Base-by-base conservation (phyloP, 2,329 filamentous ascomycete genomes). In the Zymoseptoria ardabiliae region DNA sequence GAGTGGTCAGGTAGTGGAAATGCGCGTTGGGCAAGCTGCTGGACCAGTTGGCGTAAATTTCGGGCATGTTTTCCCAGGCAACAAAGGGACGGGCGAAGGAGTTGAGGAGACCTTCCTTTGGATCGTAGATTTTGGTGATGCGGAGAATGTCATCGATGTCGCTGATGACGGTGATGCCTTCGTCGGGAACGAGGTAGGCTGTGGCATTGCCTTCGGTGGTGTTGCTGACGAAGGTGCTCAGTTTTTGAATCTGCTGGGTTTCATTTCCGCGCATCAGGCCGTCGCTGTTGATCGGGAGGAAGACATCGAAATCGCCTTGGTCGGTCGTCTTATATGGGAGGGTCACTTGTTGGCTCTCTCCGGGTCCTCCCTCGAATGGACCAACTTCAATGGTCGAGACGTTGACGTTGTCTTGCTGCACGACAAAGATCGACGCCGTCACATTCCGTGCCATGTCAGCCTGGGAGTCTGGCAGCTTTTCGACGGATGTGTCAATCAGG, bases 1-100 rank as follows among this genome's bases (percentile, higher is more conserved):
- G 90, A 0, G 89, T 92, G 0, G 89, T 92, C 20, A 92, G 79
- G 74, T 92, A 92, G 75, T 91, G 88, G 77, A 91, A 92, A 71
- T 91, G 89, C 62, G 86, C 79, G 68, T 89, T 81, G 0, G 83
- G 81, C 13, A 90, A 77, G 21, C 79, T 82, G n/a, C 75, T 75
- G 1, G 82, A 85, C 88, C 88, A 91, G 69, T 90, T 89, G 64
- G 85, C 83, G 71, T 90, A 92, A 65, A 91, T 86, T 2, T 85
- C 79, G 0, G 88, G 88, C 89, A 92, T 92, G 73, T 91, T 87
- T 78, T 87, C 79, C 89, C 89, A 92, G 0, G 83, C 79, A 0
- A 79, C 81, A 70, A 89, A 92, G 0, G 86, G 79, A 3, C 83
- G 81, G 0, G 88, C 88, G 68, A 92, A 91, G 0, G 87, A 86